Evolutionary conservation across 306 rosid species (phyloP).

Genomic region (Dryas drummondii): DNA sequence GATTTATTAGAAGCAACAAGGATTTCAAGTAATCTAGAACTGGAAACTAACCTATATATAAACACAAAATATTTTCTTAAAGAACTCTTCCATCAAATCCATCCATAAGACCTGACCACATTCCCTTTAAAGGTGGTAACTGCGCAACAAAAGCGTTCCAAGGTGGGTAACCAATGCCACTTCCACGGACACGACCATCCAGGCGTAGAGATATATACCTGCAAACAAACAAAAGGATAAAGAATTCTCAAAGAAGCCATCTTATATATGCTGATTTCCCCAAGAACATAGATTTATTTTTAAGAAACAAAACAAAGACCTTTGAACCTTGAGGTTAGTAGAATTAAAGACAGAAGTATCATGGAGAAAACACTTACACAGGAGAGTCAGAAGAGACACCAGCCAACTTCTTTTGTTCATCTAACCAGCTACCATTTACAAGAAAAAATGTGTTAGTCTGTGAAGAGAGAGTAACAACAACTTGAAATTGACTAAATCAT

Average conservation of each 20-base stretch:
- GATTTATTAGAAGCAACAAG: background rate
- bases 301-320: background rate
- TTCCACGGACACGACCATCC: conserved; percentile 96
- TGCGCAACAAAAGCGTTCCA: conserved; percentile 97
- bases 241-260: background rate
- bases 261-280: background rate
- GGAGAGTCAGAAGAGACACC: conserved; percentile 82
- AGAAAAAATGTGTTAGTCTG: background rate
- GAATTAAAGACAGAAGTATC: background rate
- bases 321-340: background rate
- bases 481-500: conserved; percentile 8
- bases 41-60: conserved; percentile 25
- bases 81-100: conserved; percentile 88
- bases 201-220: conserved; percentile 86
- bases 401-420: conserved; percentile 85
- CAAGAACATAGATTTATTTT: background rate
- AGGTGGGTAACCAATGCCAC: conserved; percentile 95
- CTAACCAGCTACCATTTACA: conserved; percentile 65
- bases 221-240: conserved; percentile 8
- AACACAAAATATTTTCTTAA: conserved; percentile 25
- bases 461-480: background rate
- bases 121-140: conserved; percentile 82
- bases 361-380: conserved; percentile 58
- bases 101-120: conserved; percentile 94
- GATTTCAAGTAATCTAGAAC: background rate